A percentile compares a stretch with the other conserved stretches of the same genome.
Evolutionary conservation across 164 flowering plant genomes (phyloP).

Genomic region (Sedum album): DNA sequence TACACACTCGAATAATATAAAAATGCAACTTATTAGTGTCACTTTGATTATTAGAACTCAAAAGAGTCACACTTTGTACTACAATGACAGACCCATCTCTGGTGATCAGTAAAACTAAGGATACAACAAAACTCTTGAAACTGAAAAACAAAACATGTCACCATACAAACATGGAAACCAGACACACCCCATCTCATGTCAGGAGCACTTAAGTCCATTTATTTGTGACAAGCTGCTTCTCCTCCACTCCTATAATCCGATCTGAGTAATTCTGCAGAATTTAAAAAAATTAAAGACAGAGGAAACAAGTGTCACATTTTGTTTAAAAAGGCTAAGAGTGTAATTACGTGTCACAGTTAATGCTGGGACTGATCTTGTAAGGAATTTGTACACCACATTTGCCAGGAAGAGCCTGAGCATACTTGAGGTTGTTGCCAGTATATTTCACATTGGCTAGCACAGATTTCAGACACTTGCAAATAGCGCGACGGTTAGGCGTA

Average conservation of each 20-base stretch:
- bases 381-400: constrained; percentile 9
- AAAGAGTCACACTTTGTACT: too few relatives aligned
- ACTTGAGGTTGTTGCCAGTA: neutral
- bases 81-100: too few relatives aligned
- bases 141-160: neutral
- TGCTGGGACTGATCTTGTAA: constrained; percentile 9
- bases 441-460: neutral
- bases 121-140: neutral
- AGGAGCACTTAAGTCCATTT: neutral
- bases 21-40: too few relatives aligned
- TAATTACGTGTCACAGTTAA: constrained; percentile 7
- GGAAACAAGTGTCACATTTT: neutral
- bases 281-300: neutral
- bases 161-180: neutral
- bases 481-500: neutral
- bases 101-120: neutral
- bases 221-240: neutral
- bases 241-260: neutral
- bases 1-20: too few relatives aligned
- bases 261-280: neutral
- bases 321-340: neutral
- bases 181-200: neutral
- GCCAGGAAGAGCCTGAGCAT: constrained; percentile 6
- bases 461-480: constrained; percentile 6
- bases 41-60: too few relatives aligned